A percentile compares a stretch with the other conserved stretches of the same genome.
Conservation (phyloP, 495 filamentous ascomycete species). For the Penicillium samsonianum region DNA sequence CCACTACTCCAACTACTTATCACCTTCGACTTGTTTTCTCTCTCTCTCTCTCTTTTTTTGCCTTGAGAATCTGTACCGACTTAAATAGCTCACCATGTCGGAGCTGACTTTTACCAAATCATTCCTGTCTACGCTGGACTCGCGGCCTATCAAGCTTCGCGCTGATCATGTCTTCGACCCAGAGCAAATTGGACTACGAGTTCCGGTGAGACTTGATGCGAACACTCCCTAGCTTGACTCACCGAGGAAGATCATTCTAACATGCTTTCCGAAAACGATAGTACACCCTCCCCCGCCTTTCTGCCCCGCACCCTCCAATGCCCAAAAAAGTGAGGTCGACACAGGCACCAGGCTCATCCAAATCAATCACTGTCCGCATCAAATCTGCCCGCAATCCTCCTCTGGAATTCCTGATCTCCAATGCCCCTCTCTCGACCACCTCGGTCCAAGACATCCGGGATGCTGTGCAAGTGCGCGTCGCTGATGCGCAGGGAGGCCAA, state of each 20-base stretch:
- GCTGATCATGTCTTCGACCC: constrained; percentile 86
- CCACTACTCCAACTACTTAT: not conserved
- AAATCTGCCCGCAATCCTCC: constrained; percentile 75
- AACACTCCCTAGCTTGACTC: constrained; percentile 10
- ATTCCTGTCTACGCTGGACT: constrained; percentile 78
- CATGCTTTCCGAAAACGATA: constrained; percentile 22
- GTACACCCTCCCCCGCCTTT: constrained; percentile 50
- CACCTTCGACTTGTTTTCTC: not conserved
- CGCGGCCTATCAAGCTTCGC: constrained; percentile 71
- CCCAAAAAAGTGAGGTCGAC: constrained; percentile 49
- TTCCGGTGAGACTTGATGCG: constrained; percentile 60
- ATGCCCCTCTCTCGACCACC: constrained; percentile 60
- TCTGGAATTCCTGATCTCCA: constrained; percentile 61
- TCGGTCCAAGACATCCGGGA: constrained; percentile 74
- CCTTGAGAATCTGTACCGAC: not conserved
- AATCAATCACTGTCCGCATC: constrained; percentile 58
- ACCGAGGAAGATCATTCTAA: constrained; percentile 9
- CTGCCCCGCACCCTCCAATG: constrained; percentile 48
- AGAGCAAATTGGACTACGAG: constrained; percentile 65
- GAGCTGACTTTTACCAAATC: constrained; percentile 81
- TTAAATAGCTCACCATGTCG: constrained; percentile 58
- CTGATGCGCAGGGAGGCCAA: constrained; percentile 35
- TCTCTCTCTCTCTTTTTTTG: not conserved
- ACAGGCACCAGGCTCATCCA: constrained; percentile 49
- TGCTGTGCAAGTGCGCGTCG: constrained; percentile 52